These are phyloP conservation scores for Kuraishia piskuri DNA, from an alignment of 805 yeast species.

Conservation along the genomic window DNA sequence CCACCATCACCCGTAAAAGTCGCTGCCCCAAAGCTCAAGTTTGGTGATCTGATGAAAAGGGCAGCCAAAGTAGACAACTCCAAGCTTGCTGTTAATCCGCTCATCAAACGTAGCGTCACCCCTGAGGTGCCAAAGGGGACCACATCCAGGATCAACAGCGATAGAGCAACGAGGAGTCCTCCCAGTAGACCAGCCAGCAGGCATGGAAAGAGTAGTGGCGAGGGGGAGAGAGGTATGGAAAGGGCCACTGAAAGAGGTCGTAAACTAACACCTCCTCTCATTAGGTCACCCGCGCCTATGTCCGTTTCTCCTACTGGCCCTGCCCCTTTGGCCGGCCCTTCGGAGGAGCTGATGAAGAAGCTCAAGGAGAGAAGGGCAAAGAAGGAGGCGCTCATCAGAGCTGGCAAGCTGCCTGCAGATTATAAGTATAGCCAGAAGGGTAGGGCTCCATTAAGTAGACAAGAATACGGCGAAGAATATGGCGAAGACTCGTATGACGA, in stretches of 20 bases:
- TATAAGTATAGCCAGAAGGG: constrained; percentile 27
- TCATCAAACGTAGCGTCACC: constrained; percentile 12
- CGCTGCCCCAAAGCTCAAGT: constrained; percentile 34
- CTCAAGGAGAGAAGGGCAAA: constrained; percentile 24
- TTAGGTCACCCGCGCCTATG: not conserved
- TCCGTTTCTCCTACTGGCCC: constrained; percentile 1
- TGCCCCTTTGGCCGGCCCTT: constrained; percentile 42
- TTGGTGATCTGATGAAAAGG: constrained; percentile 60
- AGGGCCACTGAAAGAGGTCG: not conserved
- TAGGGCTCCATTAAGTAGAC: constrained; percentile 15
- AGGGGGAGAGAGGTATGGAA: no score
- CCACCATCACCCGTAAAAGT: not conserved
- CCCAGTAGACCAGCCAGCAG: no score
- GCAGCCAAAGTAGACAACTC: constrained; percentile 52
- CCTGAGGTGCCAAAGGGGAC: constrained; percentile 6
- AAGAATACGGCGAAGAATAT: not conserved
- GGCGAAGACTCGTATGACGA: constrained; percentile 6
- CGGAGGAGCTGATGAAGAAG: constrained; percentile 41
- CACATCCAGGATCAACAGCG: not conserved
- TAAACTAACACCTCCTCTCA: not conserved
- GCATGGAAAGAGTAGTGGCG: no score
- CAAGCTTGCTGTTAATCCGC: constrained; percentile 31
- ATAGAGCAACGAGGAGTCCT: not conserved
- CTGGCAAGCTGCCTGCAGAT: not conserved
- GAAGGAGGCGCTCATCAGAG: not conserved